Conservation (phyloP, 306 rosid genomes). For the Cotoneaster glaucophyllus region DNA sequence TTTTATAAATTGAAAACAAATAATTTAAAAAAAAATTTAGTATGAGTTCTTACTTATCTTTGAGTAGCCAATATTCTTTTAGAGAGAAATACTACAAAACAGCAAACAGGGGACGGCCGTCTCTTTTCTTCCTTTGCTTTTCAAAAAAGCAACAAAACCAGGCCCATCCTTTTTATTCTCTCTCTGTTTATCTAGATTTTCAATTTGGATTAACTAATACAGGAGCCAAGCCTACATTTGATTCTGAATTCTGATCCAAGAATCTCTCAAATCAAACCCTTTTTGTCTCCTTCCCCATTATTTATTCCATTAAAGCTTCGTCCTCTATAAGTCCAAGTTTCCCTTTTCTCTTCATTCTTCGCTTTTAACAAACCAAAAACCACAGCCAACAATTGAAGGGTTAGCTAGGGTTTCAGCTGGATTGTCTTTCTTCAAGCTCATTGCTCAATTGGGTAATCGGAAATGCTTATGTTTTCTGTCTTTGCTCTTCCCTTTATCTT, state of each 20-base stretch:
- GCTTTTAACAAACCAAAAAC: background rate
- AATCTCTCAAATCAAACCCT: conserved; percentile 24
- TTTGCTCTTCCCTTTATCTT: conserved; percentile 1
- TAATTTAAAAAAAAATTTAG: too few species aligned
- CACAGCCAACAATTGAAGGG: background rate
- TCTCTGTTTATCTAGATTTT: background rate
- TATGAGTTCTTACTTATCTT: too few species aligned
- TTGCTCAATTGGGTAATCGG: conserved; percentile 4
- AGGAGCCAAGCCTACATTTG: conserved; percentile 26
- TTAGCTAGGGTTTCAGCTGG: conserved; percentile 42
- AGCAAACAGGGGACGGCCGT: background rate
- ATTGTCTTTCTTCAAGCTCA: background rate
- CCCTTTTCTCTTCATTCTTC: conserved; percentile 20
- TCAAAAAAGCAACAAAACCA: background rate
- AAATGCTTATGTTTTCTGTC: background rate
- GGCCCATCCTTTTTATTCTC: background rate
- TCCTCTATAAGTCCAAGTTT: conserved; percentile 58
- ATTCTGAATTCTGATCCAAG: conserved; percentile 29
- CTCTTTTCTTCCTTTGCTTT: background rate
- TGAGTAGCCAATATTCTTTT: too few species aligned
- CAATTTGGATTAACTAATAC: conserved; percentile 22
- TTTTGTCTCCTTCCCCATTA: background rate
- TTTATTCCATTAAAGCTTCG: conserved; percentile 5
- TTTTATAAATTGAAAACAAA: too few species aligned
- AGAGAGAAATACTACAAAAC: background rate